These are phyloP conservation scores for Hysterangium stoloniferum DNA, from an alignment of 768 basidiomycete genomes.

Conservation along the genomic window DNA sequence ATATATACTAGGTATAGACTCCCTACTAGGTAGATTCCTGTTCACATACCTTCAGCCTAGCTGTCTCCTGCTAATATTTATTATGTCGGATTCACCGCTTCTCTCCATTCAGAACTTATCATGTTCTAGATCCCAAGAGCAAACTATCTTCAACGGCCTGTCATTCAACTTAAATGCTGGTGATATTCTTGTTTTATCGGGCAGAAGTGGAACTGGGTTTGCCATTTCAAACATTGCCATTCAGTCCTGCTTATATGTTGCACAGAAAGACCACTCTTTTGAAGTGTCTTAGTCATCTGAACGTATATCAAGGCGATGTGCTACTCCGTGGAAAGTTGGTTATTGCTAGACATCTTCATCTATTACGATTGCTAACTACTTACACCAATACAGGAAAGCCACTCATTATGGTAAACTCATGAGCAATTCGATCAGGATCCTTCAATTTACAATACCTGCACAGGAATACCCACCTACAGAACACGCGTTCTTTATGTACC, in stretches of 20 bases:
- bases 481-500: constrained; percentile 81
- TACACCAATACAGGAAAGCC: constrained; percentile 15
- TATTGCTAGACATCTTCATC: background rate
- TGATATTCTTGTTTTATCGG: constrained; percentile 72
- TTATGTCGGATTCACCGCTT: constrained; percentile 19
- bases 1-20: too few relatives aligned
- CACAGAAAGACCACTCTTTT: constrained; percentile 63
- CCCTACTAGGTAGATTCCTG: background rate
- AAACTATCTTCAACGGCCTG: constrained; percentile 51
- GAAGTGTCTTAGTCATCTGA: constrained; percentile 79
- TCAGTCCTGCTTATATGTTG: background rate
- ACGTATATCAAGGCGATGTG: constrained; percentile 59
- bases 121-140: constrained; percentile 39
- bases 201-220: constrained; percentile 71
- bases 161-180: constrained; percentile 58
- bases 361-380: background rate
- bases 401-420: constrained; percentile 15
- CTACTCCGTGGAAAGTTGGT: constrained; percentile 60
- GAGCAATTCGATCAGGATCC: background rate
- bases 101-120: constrained; percentile 48
- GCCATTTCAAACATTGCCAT: constrained; percentile 14
- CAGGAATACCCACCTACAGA: constrained; percentile 72
- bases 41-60: background rate
- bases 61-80: background rate
- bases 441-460: background rate